Evolutionary conservation across 768 basidiomycete genomes (phyloP), one percentile per base, ranked within the genome.

Genomic region (Russula sp.): DNA sequence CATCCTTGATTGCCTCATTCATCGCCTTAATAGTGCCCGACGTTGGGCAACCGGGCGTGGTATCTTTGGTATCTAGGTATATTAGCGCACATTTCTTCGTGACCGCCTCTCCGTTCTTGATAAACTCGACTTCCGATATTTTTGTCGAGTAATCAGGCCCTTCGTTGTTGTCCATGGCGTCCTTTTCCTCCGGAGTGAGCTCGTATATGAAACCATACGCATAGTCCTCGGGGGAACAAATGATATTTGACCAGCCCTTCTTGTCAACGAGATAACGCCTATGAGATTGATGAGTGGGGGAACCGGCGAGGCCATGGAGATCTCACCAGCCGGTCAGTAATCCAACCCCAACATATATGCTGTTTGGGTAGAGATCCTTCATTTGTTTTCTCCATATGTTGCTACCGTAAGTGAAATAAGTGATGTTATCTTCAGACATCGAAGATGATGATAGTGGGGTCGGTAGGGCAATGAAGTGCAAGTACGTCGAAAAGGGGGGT

Each of bases 351-450:
- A 61, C 7, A 32, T 62, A 64, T 36, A n/a, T 56, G 54, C 32
- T 56, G 25, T 56, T 55, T 5, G 60, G 63, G 20, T 60, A 64
- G 41, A 60, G 63, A 22, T 42, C 29, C 16, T 56, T 57, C 60
- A 64, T 64, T 36, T 64, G 63, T 35, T 64, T 60, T 11, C 51
- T 35, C 63, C 63, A 64, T 5, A 64, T 2, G 18, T 64, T 64
- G 49, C 63, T 64, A 13, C 63, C 63, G 20, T 62, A 64, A 32
- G 42, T 59, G 20, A 64, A 64, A 50, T 61, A 64, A 13, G 25
- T 29, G 25, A 29, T 29, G 25, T 29, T 29, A 3, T 29, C 3
- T 29, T 3, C 25, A 29, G 25, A 29, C 25, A 29, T 29, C 25
- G 25, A 29, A 29, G 25, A 29, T 29, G 25, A 29, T 29, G 25